A percentile compares a stretch with the other conserved stretches of the same genome.
phyloP scores from a whole-genome alignment of 208 protist genomes.

The Acanthamoeba lenticulata region DNA sequence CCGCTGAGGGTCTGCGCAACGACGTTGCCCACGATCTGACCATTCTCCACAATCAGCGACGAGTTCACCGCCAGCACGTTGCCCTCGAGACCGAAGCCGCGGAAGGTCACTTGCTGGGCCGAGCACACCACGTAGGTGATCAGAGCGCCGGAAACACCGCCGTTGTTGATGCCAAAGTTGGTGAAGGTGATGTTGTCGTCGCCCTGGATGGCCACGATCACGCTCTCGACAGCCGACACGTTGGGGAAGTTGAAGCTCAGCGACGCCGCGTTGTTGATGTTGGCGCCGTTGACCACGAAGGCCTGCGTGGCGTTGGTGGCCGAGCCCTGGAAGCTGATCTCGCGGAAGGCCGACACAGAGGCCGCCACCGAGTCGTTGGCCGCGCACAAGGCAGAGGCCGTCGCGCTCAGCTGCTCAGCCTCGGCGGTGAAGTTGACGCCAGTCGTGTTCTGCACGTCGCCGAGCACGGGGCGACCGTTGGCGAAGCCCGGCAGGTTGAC shows the following conservation, averaged over 20 bases:
- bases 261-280: not conserved
- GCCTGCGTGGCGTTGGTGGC: not conserved
- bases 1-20: not conserved
- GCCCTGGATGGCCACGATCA: not conserved
- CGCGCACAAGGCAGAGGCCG: not conserved
- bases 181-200: not conserved
- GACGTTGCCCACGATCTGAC: not conserved
- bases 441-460: not conserved
- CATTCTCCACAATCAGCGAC: not conserved
- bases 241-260: not conserved
- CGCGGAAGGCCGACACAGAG: not conserved
- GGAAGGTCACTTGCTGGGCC: not conserved
- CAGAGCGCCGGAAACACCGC: not conserved
- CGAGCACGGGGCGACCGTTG: not conserved
- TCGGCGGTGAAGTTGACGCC: not conserved
- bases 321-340: not conserved
- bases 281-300: not conserved
- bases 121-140: not conserved
- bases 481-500: not conserved
- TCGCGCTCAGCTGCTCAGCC: not conserved
- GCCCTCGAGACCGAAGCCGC: not conserved
- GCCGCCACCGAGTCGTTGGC: not conserved
- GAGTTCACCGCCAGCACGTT: not conserved
- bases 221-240: not conserved
- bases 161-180: not conserved